A percentile compares a stretch with the other conserved stretches of the same genome.
phyloP scores from a whole-genome alignment of 805 yeast species.

The Jamesozyma hellenica region DNA sequence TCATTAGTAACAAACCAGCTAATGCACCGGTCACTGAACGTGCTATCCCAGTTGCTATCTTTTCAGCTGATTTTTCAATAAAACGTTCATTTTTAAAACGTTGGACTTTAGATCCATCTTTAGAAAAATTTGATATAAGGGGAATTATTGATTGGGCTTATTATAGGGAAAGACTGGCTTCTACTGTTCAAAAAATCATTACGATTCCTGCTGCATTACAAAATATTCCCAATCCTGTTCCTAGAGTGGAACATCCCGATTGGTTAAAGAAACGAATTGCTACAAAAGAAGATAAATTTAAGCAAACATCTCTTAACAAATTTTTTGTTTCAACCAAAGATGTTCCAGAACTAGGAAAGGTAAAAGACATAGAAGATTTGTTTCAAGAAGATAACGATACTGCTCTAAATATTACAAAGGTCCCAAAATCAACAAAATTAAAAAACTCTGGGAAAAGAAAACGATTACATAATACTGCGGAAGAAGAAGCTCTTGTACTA shows the following conservation, averaged over 20 bases:
- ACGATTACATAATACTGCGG: conserved; percentile 30
- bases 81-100: conserved; percentile 67
- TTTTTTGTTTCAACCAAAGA: conserved; percentile 44
- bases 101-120: conserved; percentile 74
- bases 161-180: conserved; percentile 80
- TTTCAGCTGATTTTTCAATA: conserved; percentile 66
- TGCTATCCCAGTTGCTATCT: conserved; percentile 93
- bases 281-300: conserved; percentile 51
- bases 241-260: conserved; percentile 86
- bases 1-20: conserved; percentile 73
- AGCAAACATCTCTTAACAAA: conserved; percentile 54
- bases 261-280: conserved; percentile 70
- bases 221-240: conserved; percentile 81
- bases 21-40: conserved; percentile 91
- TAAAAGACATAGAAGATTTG: conserved; percentile 70
- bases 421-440: conserved; percentile 32
- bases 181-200: conserved; percentile 88
- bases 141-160: conserved; percentile 88
- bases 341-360: conserved; percentile 31
- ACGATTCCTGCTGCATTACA: conserved; percentile 97
- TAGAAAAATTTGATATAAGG: conserved; percentile 79
- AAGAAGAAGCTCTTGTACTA: conserved; percentile 37
- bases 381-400: conserved; percentile 28
- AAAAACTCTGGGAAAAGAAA: conserved; percentile 26
- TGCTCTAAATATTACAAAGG: conserved; percentile 19